Conservation (phyloP, 768 basidiomycete genomes). For the Antrodiella citrinella region DNA sequence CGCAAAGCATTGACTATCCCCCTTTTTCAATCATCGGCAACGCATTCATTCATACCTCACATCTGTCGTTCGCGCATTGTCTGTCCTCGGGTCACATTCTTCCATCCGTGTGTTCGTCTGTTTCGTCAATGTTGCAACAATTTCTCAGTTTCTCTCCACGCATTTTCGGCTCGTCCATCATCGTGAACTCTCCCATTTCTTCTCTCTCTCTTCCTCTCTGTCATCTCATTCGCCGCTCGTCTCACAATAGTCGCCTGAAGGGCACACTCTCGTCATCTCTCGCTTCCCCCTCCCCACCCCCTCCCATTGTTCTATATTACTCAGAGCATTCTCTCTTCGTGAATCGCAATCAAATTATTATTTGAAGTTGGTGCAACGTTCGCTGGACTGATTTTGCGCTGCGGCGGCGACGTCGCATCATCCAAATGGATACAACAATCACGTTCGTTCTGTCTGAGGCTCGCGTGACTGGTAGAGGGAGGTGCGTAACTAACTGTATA, state of each 20-base stretch:
- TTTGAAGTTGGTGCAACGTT: background rate
- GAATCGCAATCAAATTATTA: constrained; percentile 10
- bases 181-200: background rate
- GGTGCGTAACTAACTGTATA: background rate
- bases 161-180: constrained; percentile 31
- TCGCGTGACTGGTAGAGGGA: background rate
- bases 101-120: constrained; percentile 11
- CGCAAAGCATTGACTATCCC: constrained; percentile 1
- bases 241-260: constrained; percentile 21
- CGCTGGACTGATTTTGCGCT: background rate
- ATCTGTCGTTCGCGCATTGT: constrained; percentile 16
- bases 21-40: too few species aligned
- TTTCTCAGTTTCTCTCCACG: constrained; percentile 21
- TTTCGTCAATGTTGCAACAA: constrained; percentile 39
- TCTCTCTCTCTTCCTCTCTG: constrained; percentile 11
- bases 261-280: constrained; percentile 1
- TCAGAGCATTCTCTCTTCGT: constrained; percentile 2
- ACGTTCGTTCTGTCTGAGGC: too few species aligned
- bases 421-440: too few species aligned
- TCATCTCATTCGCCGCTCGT: constrained; percentile 17
- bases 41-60: constrained; percentile 10
- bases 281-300: constrained; percentile 10
- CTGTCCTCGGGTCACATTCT: constrained; percentile 11
- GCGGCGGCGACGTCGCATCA: too few species aligned
- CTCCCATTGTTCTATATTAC: constrained; percentile 18